Conservation (phyloP, 129 eudicot species). For the Flaveria sonorensis region DNA sequence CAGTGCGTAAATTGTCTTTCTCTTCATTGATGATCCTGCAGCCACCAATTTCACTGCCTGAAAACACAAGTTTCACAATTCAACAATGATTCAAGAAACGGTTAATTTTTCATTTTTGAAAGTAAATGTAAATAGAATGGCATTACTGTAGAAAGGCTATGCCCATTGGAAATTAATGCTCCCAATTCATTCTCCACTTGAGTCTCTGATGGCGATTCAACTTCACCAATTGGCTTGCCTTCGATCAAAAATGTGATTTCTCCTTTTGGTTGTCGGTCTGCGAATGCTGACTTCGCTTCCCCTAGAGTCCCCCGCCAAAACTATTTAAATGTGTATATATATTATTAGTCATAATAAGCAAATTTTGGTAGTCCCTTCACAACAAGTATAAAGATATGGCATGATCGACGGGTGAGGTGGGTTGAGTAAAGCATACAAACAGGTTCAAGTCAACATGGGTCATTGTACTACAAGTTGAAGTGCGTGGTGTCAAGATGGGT, state of each 20-base stretch:
- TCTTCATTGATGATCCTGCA: slow-evolving; percentile 61
- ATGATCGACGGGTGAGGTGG: not conserved
- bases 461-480: not conserved
- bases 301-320: slow-evolving; percentile 87
- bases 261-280: slow-evolving; percentile 70
- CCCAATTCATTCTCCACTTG: slow-evolving; percentile 70
- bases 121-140: not conserved
- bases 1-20: slow-evolving; percentile 71
- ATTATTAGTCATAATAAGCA: slow-evolving; percentile 25
- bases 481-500: not conserved
- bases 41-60: slow-evolving; percentile 98
- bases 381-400: not conserved
- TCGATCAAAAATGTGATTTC: slow-evolving; percentile 90
- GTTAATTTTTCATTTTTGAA: not conserved
- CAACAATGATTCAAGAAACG: not conserved
- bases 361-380: not conserved
- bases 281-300: slow-evolving; percentile 65
- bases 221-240: slow-evolving; percentile 51
- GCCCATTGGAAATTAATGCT: slow-evolving; percentile 72
- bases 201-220: slow-evolving; percentile 57
- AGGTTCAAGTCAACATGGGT: not conserved
- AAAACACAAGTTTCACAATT: not conserved
- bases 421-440: not conserved
- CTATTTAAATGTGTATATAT: slow-evolving; percentile 35
- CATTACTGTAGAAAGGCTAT: slow-evolving; percentile 75